phyloP scores from a whole-genome alignment of 2,329 filamentous ascomycete genomes.

The Hymenoscyphus linearis region DNA sequence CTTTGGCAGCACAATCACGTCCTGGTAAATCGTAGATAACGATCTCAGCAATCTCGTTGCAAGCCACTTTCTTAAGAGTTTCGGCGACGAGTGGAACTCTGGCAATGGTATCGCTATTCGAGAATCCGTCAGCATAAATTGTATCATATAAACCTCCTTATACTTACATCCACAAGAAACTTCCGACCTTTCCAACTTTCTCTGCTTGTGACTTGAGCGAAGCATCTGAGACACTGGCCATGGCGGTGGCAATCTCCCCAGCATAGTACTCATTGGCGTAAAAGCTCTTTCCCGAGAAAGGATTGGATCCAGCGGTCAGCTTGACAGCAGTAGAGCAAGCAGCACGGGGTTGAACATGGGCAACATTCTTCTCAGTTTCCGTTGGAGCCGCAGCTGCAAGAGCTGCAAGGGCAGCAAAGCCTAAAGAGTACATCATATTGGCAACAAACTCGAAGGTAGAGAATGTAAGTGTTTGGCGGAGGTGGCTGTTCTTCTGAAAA shows the following conservation, averaged over 20 bases:
- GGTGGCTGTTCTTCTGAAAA: conserved; percentile 5
- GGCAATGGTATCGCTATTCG: conserved; percentile 38
- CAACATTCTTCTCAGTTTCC: conserved; percentile 14
- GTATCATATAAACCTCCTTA: background rate
- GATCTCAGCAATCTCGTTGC: conserved; percentile 40
- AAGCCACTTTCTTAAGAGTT: conserved; percentile 42
- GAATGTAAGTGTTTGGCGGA: conserved; percentile 10
- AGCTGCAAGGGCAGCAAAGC: conserved; percentile 20
- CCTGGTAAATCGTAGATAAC: conserved; percentile 55
- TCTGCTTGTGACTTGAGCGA: conserved; percentile 35
- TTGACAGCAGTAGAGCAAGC: conserved; percentile 21
- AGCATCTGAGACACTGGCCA: conserved; percentile 49
- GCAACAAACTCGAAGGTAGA: conserved; percentile 6
- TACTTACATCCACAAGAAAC: conserved; percentile 43
- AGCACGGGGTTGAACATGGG: conserved; percentile 9
- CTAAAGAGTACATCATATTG: conserved; percentile 23
- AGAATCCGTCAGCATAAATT: conserved; percentile 5
- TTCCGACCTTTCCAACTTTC: conserved; percentile 41
- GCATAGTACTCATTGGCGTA: conserved; percentile 52
- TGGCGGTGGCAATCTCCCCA: conserved; percentile 48
- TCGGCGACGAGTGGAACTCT: conserved; percentile 43
- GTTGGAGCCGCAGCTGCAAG: conserved; percentile 19
- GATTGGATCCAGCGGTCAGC: conserved; percentile 37
- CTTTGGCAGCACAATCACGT: conserved; percentile 52
- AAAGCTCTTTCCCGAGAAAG: conserved; percentile 44